Base-by-base conservation (phyloP, 2,329 filamentous ascomycete species). In the Hyphodiscus sp. region DNA sequence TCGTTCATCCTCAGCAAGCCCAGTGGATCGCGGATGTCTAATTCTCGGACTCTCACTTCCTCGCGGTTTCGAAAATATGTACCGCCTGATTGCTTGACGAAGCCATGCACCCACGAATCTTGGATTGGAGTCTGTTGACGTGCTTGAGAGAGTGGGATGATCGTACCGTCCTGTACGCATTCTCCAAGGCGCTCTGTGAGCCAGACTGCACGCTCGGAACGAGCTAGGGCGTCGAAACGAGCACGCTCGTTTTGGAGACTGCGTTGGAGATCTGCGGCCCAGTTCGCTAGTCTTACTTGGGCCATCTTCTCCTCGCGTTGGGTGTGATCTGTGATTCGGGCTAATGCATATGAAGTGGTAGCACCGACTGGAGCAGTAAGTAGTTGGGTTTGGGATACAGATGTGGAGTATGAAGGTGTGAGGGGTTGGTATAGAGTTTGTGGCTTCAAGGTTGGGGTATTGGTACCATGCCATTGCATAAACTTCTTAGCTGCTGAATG, bases 401-500 rank as follows among this genome's bases (percentile, higher is more conserved):
- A 41, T 50, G 62, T 55, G 58, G 46, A 56, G 23, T 41, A 61
- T 16, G 62, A 23, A 57, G 59, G 54, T 23, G 57, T 52, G 41
- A 74, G 62, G 16, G 71, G 70, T 50, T 63, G 63, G 57, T 75
- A 70, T 47, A 77, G 55, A 51, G 60, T 62, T 56, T 62, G 62
- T 56, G 65, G 55, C 43, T 54, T 57, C 16, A 59, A 53, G 10
- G 50, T n/a, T 62, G 64, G 62, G 58, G 66, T 60, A 54, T 69
- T 60, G 46, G 68, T 58, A 46, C 73, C 74, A 51, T 84, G 79
- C 86, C 88, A 94, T 49, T 81, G 75, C 13, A 95, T 70, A 58
- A 89, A 86, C 67, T 96, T 96, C 67, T 86, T 85, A 1, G 90
- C 90, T 1, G 90, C 85, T 1, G 85, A 80, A 68, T 97, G 86